Conservation (phyloP, 2,329 filamentous ascomycete species). For the Drechslerella dactyloides region DNA sequence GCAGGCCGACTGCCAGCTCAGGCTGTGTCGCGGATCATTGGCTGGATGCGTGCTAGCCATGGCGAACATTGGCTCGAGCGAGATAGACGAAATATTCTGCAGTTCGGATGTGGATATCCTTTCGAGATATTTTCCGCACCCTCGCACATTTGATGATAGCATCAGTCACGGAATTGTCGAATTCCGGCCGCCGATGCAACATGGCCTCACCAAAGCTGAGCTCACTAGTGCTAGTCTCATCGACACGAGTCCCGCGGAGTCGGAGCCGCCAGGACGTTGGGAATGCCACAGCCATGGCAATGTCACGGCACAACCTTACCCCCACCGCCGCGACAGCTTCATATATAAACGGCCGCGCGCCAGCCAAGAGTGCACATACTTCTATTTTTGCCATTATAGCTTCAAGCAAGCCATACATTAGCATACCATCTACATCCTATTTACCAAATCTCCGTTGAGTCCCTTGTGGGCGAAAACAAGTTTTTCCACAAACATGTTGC, state of each 20-base stretch:
- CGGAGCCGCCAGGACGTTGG: no score
- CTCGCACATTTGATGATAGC: not conserved
- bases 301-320: no score
- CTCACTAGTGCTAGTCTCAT: not conserved
- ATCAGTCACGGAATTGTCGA: conserved; percentile 3
- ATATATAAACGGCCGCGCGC: conserved; percentile 37
- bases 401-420: conserved; percentile 28
- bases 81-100: conserved; percentile 1
- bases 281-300: no score
- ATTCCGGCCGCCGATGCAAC: not conserved
- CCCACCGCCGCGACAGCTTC: conserved; percentile 43
- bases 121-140: not conserved
- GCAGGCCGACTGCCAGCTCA: no score
- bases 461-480: conserved; percentile 42
- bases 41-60: not conserved
- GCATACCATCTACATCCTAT: conserved; percentile 22
- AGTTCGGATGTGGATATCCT: conserved; percentile 2
- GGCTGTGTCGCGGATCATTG: not conserved
- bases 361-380: conserved; percentile 35
- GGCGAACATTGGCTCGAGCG: not conserved
- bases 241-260: no score
- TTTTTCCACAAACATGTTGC: conserved; percentile 31
- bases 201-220: conserved; percentile 3
- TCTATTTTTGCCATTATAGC: conserved; percentile 12
- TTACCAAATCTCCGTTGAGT: conserved; percentile 26